Evolutionary conservation across 108 stramenopile genomes (phyloP), one percentile per base, ranked within the genome.

Genomic region (Cylindrotheca closterium): DNA sequence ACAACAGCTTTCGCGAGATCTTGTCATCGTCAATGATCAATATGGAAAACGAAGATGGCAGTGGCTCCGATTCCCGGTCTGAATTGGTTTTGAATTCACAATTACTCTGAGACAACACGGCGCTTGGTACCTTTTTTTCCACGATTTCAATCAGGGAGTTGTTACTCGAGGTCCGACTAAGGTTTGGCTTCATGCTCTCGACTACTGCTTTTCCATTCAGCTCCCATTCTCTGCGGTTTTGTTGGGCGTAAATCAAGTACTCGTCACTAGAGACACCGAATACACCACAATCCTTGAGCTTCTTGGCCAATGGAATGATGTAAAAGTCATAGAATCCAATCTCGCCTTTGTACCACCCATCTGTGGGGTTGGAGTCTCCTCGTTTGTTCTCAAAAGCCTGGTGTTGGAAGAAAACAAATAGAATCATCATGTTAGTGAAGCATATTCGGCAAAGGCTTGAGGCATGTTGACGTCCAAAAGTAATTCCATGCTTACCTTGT

Each of bases 21-120:
- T 50, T 23, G 34, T 83, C 82, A 48, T 83, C 82, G 49, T 83
- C 82, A 8, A 83, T 73, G 59, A 83, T 70, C 33, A 83, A 49
- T 7, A 79, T 68, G 8, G 76, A 73, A 1, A 79, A 15, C 10
- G 15, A 7, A 42, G 10, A 10, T 7, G 37, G 37, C n/a, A n/a
- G n/a, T n/a, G n/a, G n/a, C n/a, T n/a, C n/a, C n/a, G n/a, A n/a
- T n/a, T n/a, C n/a, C n/a, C n/a, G n/a, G n/a, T n/a, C n/a, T n/a
- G n/a, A n/a, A n/a, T n/a, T n/a, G n/a, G n/a, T n/a, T n/a, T n/a
- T n/a, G n/a, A n/a, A n/a, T n/a, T n/a, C n/a, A n/a, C n/a, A n/a
- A n/a, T n/a, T n/a, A n/a, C n/a, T n/a, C n/a, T n/a, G n/a, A n/a
- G n/a, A n/a, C n/a, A n/a, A n/a, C n/a, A n/a, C n/a, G n/a, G n/a